Conservation (phyloP, 108 stramenopile genomes). For the Skeletonema costatum region DNA sequence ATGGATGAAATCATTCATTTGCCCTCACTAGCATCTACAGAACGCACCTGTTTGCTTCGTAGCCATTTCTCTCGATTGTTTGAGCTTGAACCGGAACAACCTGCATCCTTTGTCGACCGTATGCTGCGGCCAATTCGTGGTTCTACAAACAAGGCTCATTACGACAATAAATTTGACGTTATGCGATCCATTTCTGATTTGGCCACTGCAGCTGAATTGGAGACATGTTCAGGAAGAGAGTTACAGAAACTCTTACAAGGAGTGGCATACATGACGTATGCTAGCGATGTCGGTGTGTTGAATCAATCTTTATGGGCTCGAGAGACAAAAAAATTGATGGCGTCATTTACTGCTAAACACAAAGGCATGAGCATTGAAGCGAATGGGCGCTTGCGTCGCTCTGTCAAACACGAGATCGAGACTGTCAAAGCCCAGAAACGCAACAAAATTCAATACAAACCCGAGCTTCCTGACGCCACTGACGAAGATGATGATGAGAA, state of each 20-base stretch:
- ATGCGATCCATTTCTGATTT: constrained; percentile 20
- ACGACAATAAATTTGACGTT: constrained; percentile 14
- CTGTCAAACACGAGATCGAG: background rate
- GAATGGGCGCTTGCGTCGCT: background rate
- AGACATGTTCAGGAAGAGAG: constrained; percentile 40
- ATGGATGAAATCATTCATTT: constrained; percentile 85
- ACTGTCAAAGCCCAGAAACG: background rate
- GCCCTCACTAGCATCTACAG: constrained; percentile 52
- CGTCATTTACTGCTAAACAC: constrained; percentile 32
- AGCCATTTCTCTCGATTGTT: constrained; percentile 57
- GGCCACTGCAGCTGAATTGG: constrained; percentile 14
- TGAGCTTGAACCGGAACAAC: background rate
- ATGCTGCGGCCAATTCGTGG: background rate
- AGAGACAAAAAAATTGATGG: constrained; percentile 11
- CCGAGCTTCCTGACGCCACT: background rate
- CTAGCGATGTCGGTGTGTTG: constrained; percentile 29
- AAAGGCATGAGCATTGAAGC: background rate
- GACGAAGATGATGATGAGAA: background rate
- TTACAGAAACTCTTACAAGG: constrained; percentile 34
- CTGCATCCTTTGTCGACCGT: background rate
- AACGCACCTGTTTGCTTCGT: constrained; percentile 55
- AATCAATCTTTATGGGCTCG: constrained; percentile 21
- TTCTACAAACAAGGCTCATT: constrained; percentile 7
- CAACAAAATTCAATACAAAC: background rate
- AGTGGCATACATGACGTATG: constrained; percentile 28